Evolutionary conservation across 2,329 filamentous ascomycete genomes (phyloP), one percentile per base, ranked within the genome.

Genomic region (Hypoxylon sp.): DNA sequence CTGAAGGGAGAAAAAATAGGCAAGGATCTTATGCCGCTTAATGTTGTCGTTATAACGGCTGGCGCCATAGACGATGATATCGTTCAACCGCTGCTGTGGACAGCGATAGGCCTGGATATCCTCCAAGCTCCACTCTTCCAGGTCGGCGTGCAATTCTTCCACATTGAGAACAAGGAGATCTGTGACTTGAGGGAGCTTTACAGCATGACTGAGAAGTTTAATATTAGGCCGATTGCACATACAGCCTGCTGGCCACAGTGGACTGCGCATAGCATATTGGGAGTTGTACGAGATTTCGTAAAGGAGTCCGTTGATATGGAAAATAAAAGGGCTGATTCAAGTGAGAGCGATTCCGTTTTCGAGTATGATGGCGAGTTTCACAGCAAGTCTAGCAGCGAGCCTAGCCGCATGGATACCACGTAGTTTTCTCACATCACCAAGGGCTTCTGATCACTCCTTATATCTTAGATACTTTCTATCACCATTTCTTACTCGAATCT

Each of bases 131-230:
- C 87, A 9, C 83, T 87, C 0, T 90, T 89, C 83, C 91, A 93
- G 78, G 82, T 93, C 1, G 91, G 91, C 3, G 86, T 94, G 52
- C 91, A 93, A 73, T 91, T 93, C 78, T 92, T 93, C 80, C 90
- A 93, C 74, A 87, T 93, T 9, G 91, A 92, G 69, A 75, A 82
- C 11, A 80, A 80, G 2, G 90, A 89, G 0, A 82, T 82, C 5
- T 78, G 82, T 70, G 85, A 88, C 69, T 79, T 92, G 58, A 81
- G 85, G 74, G 93, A 9, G 91, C 93, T 73, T 89, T 21, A 93
- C 77, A 83, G 83, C 1, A 78, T 93, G 32, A 62, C 62, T 30
- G 81, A 84, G 52, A 79, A 83, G 57, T 80, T 82, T 21, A 80
- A 83, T 5, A 73, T 91, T 5, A 80, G 91, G 46, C 91, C 93